Conservation (phyloP, 371 early-diverging fungal genomes). For the Choanephora cucurbitarum region DNA sequence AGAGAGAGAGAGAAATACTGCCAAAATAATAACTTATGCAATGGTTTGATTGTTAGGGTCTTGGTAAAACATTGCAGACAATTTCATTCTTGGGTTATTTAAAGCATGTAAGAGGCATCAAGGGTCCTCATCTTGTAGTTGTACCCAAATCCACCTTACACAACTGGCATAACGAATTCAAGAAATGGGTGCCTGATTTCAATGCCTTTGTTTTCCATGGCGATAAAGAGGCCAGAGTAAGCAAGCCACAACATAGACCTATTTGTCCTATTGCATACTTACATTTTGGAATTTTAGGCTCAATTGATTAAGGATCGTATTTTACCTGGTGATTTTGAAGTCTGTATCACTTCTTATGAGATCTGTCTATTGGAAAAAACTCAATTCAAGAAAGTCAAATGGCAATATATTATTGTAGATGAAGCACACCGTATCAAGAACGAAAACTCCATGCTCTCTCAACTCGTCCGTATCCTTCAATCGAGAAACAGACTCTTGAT, state of each 20-base stretch:
- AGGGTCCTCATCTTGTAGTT: constrained; percentile 92
- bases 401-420: constrained; percentile 97
- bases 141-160: constrained; percentile 98
- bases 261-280: too few relatives aligned
- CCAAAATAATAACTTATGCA: neutral
- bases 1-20: neutral
- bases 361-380: constrained; percentile 92
- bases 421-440: constrained; percentile 99
- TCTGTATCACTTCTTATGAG: constrained; percentile 98
- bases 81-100: constrained; percentile 96
- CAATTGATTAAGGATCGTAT: constrained; percentile 59
- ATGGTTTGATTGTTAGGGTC: constrained; percentile 63
- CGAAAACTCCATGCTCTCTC: constrained; percentile 93
- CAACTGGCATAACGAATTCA: constrained; percentile 97
- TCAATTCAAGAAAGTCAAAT: constrained; percentile 84
- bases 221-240: constrained; percentile 83
- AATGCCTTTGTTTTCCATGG: constrained; percentile 94
- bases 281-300: too few relatives aligned
- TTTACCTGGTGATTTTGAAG: constrained; percentile 78
- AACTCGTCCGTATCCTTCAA: constrained; percentile 85
- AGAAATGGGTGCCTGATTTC: constrained; percentile 92
- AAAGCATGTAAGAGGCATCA: constrained; percentile 74
- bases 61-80: constrained; percentile 98
- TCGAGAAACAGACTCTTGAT: constrained; percentile 93
- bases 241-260: too few relatives aligned